phyloP scores from a whole-genome alignment of 2,329 filamentous ascomycete species.

The Colletotrichum tropicale region DNA sequence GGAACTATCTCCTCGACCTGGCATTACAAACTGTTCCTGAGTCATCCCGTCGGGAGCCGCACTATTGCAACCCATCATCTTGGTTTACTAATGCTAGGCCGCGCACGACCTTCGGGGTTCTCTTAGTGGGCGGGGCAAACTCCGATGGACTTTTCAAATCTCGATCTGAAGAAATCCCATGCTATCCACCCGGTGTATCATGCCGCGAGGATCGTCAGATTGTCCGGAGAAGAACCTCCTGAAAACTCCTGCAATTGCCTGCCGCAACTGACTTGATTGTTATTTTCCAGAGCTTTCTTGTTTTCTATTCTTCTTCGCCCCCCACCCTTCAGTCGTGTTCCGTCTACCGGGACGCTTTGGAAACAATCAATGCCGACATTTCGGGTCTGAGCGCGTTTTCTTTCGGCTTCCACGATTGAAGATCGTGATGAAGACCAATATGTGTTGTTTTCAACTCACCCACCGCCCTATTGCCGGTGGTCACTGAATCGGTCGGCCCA shows the following conservation, averaged over 20 bases:
- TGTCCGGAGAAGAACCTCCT: not conserved
- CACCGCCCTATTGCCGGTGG: not conserved
- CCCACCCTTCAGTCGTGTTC: not conserved
- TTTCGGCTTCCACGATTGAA: not conserved
- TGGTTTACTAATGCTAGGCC: not conserved
- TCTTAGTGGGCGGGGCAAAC: not conserved
- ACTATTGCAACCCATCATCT: not conserved
- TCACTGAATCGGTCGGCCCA: not conserved
- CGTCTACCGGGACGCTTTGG: not conserved
- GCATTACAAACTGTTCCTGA: not conserved
- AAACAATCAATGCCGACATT: not conserved
- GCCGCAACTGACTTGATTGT: not conserved
- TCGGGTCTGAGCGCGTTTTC: not conserved
- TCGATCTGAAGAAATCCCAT: conserved; percentile 7
- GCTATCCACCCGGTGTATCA: not conserved
- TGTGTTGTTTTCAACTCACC: not conserved
- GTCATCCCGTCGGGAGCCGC: not conserved
- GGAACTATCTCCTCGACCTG: not conserved
- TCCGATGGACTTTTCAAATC: conserved; percentile 8
- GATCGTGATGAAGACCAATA: not conserved
- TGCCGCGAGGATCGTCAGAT: not conserved
- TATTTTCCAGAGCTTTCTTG: not conserved
- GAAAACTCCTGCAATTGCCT: not conserved
- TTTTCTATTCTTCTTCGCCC: not conserved
- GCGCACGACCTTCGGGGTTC: not conserved